Percentiles rank a stretch among this genome's conserved stretches.
These are phyloP conservation scores for Gaultheria prostrata DNA, from an alignment of 148 eudicot species.

Conservation along the genomic window DNA sequence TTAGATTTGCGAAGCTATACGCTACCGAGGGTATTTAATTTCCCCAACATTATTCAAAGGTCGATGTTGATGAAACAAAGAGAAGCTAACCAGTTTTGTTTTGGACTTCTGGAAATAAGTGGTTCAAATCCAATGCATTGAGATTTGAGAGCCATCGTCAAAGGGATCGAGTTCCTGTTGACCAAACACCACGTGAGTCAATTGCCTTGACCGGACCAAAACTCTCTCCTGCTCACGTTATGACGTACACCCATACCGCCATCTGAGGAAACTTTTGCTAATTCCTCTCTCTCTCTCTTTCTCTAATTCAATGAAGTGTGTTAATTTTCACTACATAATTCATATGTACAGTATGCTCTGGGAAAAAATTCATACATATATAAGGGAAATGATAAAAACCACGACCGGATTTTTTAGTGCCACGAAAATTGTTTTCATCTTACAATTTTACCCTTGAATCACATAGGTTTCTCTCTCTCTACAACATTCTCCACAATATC, in stretches of 20 bases:
- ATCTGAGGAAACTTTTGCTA: slow-evolving; percentile 7
- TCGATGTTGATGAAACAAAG: not conserved
- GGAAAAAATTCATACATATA: too few relatives aligned
- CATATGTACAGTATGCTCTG: not conserved
- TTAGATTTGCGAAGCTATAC: too few relatives aligned
- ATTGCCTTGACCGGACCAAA: not conserved
- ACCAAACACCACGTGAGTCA: not conserved
- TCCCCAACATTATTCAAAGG: not conserved
- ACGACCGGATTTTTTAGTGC: too few relatives aligned
- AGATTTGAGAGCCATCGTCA: not conserved
- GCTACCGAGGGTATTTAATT: too few relatives aligned
- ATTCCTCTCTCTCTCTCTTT: not conserved
- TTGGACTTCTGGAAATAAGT: not conserved
- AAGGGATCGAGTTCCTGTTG: not conserved
- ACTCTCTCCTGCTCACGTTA: not conserved
- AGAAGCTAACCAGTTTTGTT: not conserved
- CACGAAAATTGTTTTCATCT: too few relatives aligned
- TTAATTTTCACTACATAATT: not conserved
- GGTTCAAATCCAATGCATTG: not conserved
- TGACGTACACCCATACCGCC: not conserved
- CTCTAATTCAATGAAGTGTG: not conserved
- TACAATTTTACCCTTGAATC: too few relatives aligned
- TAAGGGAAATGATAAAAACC: too few relatives aligned
- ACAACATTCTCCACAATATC: too few relatives aligned
- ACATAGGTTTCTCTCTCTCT: too few relatives aligned